Base-by-base conservation (phyloP, 2,329 filamentous ascomycete genomes). In the Zasmidium cellare region DNA sequence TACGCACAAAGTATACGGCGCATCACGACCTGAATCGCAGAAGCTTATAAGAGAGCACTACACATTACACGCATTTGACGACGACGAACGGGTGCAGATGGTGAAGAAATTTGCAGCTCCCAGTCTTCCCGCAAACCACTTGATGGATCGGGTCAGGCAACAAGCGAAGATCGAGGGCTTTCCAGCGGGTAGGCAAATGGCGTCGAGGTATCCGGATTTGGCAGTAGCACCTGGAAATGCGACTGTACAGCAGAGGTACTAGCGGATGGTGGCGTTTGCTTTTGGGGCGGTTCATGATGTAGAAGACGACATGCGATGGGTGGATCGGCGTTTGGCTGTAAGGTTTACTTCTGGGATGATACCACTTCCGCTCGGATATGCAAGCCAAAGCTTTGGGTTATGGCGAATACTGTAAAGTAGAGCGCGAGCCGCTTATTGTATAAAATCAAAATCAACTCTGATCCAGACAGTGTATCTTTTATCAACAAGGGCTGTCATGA, bases 21-120 rank as follows among this genome's bases (percentile, higher is more conserved):
- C 84, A n/a, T 81, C 84, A 46, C 78, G 82, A 45, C 73, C 80
- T 2, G 77, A 80, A 0, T 83, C 83, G 22, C 80, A 84, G 58
- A 74, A 78, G 3, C 74, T 83, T 9, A 87, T 91, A 47, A 78
- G 77, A 18, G 76, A 82, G 49, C 88, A 91, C 68, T 82, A 87
- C 61, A 77, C 77, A 41, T 76, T 82, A 53, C 88, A 91, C 67
- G 82, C 85, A 44, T 76, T 79, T 31, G 82, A 84, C 58, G 75
- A 81, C 16, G 76, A 80, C 72, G 79, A 71, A 76, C 77, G 77
- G 60, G 71, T 82, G 41, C 70, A 76, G 52, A 67, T 81, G 79
- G 73, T 88, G 51, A 79, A 82, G 52, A 81, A 87, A 65, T 82
- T 85, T 64, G 76, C 73, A 52, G 77, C 79, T 46, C 82, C 83